phyloP scores from a whole-genome alignment of 441 rosid species.

The Erysimum cheiri region DNA sequence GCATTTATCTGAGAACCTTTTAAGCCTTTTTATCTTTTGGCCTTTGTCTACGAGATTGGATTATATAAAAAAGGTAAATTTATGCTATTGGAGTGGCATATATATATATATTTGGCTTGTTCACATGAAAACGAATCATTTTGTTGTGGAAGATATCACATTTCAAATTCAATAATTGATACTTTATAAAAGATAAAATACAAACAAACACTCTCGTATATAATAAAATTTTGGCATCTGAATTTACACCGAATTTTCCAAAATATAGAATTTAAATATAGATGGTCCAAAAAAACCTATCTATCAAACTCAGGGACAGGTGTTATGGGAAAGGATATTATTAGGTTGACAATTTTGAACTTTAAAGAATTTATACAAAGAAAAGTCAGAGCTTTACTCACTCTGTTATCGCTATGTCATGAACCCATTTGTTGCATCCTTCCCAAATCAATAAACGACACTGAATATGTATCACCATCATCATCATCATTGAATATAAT shows the following conservation, averaged over 20 bases:
- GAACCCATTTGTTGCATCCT: slow-evolving; percentile 16
- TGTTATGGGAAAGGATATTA: slow-evolving; percentile 26
- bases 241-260: not conserved
- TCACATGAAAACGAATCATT: slow-evolving; percentile 4
- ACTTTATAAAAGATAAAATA: not conserved
- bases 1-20: not conserved
- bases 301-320: slow-evolving; percentile 26
- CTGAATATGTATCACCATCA: slow-evolving; percentile 9
- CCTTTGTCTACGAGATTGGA: slow-evolving; percentile 17
- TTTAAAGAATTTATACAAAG: slow-evolving; percentile 1
- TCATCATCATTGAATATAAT: slow-evolving; percentile 10
- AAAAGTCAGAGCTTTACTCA: slow-evolving; percentile 18
- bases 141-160: slow-evolving; percentile 12
- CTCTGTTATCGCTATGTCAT: slow-evolving; percentile 17
- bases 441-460: slow-evolving; percentile 17
- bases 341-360: slow-evolving; percentile 19
- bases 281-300: slow-evolving; percentile 23
- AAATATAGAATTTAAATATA: not conserved
- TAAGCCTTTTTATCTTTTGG: slow-evolving; percentile 5
- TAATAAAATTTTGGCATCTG: not conserved
- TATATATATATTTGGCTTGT: not conserved
- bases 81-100: not conserved
- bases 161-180: slow-evolving; percentile 22
- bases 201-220: not conserved
- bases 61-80: not conserved